Evolutionary conservation across 2,329 filamentous ascomycete species (phyloP), one percentile per base, ranked within the genome.

Genomic region (Penicillium olsonii): DNA sequence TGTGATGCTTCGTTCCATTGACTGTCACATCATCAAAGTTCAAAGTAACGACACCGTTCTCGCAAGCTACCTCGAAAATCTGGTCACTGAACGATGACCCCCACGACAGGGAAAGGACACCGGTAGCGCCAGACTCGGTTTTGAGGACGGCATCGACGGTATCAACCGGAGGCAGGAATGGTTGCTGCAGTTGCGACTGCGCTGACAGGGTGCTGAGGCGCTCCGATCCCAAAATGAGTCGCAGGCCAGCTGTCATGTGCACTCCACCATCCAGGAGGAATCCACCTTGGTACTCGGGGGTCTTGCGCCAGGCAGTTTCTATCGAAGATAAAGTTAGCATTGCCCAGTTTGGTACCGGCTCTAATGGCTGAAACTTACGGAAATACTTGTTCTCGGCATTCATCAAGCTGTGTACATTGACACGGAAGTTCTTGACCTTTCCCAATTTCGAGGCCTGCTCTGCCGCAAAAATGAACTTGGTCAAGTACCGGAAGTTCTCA

Each of bases 191-290:
- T 17, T 69, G 67, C 0, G 78, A 77, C 37, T 78, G 79, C 1
- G 80, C 80, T 9, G 75, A 76, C 2, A 80, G 60, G 18, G 65
- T 68, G 3, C 71, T 67, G 31, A 76, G 64, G 2, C 71, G 69
- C 37, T 77, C 73, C 5, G 72, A 50, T 34, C 77, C 69, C 4
- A 84, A 65, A 48, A 84, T 60, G 34, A 79, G 54, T 18, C 82
- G 69, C 31, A 80, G 71, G 2, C 68, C 79, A 20, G 81, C 81
- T 26, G 79, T 64, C 50, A 78, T 78, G 56, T 84, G 82, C 14
- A 84, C 76, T 2, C 82, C 81, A 3, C 78, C 81, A 50, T 84
- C 82, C 2, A 84, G 72, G 38, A 84, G 56, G 53, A 84, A 84
- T 1, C 82, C 82, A 17, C 81, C 82, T 60, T 84, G 80, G 57